Base-by-base conservation (phyloP, 495 filamentous ascomycete species). In the Penicillium verhagenii region DNA sequence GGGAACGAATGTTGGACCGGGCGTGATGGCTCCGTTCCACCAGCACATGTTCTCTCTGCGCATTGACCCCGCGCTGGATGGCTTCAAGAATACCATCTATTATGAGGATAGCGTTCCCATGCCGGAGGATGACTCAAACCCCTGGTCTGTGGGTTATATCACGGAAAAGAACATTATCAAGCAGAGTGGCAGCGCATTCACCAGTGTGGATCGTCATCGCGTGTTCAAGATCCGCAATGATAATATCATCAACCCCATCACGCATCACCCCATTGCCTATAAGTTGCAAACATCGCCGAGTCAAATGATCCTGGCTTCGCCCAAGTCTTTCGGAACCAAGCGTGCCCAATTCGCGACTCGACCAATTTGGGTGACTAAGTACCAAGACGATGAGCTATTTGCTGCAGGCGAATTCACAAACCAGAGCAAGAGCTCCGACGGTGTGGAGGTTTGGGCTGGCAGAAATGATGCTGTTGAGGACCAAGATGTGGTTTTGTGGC, bases 21-120 rank as follows among this genome's bases (percentile, higher is more conserved):
- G 90, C 1, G 90, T 92, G 6, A 81, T 96, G 42, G 91, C 81
- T 6, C 76, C 83, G 45, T 81, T 79, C 63, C 92, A 97, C 59
- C 92, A 97, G 63, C 92, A 97, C 72, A 86, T 96, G 66, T 95
- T 97, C 74, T 90, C 87, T 4, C 83, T 96, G 5, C 89, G 92
- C 9, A 80, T 97, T 18, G 92, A 97, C 64, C 92, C 92, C 1
- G 82, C 83, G 20, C 67, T 96, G 40, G 91, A 90, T 53, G 93
- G 91, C 2, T 81, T 81, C 58, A 70, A 78, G 35, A 92, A 92
- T 63, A 79, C 85, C 1, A 67, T 91, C 6, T 82, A 84, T 25
- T 86, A 84, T 64, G 86, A 90, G 42, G 89, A 92, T 63, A 82
- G 86, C 6, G 79, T 89, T 39, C 73, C 89, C 0, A 84, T 92